Conservation (phyloP, 2,329 filamentous ascomycete species). For the Albifimbria verrucaria region DNA sequence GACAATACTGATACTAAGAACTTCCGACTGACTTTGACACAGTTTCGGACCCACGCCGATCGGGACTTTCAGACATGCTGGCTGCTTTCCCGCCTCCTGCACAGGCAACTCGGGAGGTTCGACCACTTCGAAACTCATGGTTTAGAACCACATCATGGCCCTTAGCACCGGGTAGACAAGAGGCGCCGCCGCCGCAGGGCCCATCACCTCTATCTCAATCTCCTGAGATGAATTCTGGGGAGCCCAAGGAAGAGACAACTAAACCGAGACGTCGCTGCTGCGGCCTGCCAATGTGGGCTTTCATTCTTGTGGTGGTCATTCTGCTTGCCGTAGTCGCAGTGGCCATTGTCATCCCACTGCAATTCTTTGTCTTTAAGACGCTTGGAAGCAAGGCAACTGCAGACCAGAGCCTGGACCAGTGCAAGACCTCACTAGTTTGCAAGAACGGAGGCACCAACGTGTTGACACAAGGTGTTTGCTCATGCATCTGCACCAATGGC, state of each 20-base stretch:
- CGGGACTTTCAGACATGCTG: conserved; percentile 61
- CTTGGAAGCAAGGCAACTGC: conserved; percentile 31
- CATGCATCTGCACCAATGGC: conserved; percentile 85
- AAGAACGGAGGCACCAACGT: conserved; percentile 79
- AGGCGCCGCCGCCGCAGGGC: conserved; percentile 11
- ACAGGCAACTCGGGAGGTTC: conserved; percentile 29
- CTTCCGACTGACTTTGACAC: too few species aligned
- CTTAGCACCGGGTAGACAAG: conserved; percentile 28
- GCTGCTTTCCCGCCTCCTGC: conserved; percentile 63
- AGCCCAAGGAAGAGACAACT: conserved; percentile 19
- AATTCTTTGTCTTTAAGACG: conserved; percentile 60
- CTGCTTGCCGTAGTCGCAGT: conserved; percentile 71
- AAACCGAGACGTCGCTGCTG: conserved; percentile 65
- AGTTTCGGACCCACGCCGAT: conserved; percentile 43
- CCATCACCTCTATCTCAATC: background rate
- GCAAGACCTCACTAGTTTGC: conserved; percentile 62
- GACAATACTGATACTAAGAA: too few species aligned
- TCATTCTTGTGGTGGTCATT: conserved; percentile 63
- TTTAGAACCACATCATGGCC: conserved; percentile 48
- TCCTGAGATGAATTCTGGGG: background rate
- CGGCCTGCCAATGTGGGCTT: conserved; percentile 77
- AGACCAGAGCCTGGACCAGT: conserved; percentile 43
- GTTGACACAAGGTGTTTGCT: conserved; percentile 64
- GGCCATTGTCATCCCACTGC: conserved; percentile 75
- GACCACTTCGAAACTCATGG: conserved; percentile 42